These are phyloP conservation scores for Chimonanthus praecox DNA, from an alignment of 164 flowering plant species.

Conservation along the genomic window DNA sequence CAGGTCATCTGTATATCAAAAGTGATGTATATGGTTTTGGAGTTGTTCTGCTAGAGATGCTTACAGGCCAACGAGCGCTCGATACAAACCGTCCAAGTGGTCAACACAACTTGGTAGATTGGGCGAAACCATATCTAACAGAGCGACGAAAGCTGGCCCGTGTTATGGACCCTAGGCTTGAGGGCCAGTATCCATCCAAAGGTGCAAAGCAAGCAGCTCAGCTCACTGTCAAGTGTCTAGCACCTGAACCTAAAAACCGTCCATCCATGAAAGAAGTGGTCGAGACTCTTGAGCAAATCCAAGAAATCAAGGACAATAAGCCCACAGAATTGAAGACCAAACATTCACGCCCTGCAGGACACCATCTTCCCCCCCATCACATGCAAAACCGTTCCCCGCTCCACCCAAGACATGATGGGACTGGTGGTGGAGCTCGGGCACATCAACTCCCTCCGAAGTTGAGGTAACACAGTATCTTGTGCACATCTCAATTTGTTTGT, in stretches of 20 bases:
- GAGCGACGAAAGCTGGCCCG: constrained; percentile 42
- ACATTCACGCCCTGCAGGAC: constrained; percentile 10
- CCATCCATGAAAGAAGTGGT: constrained; percentile 81
- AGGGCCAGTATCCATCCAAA: constrained; percentile 52
- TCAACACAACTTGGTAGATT: constrained; percentile 60
- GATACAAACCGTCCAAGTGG: constrained; percentile 65
- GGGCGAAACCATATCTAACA: constrained; percentile 56
- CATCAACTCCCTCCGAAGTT: constrained; percentile 14
- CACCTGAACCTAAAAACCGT: constrained; percentile 47
- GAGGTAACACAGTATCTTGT: not conserved
- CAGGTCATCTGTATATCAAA: constrained; percentile 88
- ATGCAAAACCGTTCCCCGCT: constrained; percentile 1
- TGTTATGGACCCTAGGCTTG: constrained; percentile 56
- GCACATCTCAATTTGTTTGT: not conserved
- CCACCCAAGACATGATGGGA: not conserved
- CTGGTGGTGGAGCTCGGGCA: constrained; percentile 3
- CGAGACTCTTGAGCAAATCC: constrained; percentile 41
- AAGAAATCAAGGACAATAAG: constrained; percentile 26
- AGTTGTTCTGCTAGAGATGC: constrained; percentile 71
- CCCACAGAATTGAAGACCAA: constrained; percentile 27
- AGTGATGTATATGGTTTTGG: constrained; percentile 92
- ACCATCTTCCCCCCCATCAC: not conserved
- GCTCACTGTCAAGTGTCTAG: constrained; percentile 58
- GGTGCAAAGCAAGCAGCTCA: constrained; percentile 50
- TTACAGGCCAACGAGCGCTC: constrained; percentile 64